Percentiles rank a stretch among this genome's conserved stretches.
These are phyloP conservation scores for Trichoderma semiorbis DNA, from an alignment of 2,329 filamentous ascomycete genomes.

Conservation along the genomic window DNA sequence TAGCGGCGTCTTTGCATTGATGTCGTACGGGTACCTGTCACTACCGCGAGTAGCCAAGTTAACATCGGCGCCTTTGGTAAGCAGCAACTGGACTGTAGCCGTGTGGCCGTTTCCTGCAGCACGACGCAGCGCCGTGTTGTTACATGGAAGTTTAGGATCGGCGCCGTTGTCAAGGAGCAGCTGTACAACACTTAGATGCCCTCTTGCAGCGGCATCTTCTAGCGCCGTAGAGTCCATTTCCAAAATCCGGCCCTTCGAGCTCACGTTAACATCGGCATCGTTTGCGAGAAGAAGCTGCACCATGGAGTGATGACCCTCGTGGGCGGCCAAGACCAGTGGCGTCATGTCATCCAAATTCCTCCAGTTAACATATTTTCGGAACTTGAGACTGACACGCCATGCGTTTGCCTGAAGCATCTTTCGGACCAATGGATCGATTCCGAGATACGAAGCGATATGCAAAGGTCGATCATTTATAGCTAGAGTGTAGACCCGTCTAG, in stretches of 20 bases:
- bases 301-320: neutral
- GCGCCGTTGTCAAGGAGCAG: neutral
- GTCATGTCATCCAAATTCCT: accelerated
- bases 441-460: neutral
- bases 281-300: neutral
- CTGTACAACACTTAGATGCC: neutral
- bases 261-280: neutral
- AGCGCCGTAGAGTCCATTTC: neutral
- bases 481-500: too few species aligned
- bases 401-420: neutral
- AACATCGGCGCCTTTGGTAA: neutral
- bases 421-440: neutral
- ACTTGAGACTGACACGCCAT: neutral
- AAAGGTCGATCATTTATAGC: too few species aligned
- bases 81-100: neutral
- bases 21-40: too few species aligned
- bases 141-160: neutral
- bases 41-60: too few species aligned
- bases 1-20: too few species aligned
- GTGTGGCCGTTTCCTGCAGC: neutral
- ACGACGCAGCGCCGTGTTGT: neutral
- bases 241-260: too few species aligned
- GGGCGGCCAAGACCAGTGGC: neutral
- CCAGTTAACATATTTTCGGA: neutral
- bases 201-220: neutral